Base-by-base conservation (phyloP, 352 stramenopile species). In the Globisporangium spiculum region DNA sequence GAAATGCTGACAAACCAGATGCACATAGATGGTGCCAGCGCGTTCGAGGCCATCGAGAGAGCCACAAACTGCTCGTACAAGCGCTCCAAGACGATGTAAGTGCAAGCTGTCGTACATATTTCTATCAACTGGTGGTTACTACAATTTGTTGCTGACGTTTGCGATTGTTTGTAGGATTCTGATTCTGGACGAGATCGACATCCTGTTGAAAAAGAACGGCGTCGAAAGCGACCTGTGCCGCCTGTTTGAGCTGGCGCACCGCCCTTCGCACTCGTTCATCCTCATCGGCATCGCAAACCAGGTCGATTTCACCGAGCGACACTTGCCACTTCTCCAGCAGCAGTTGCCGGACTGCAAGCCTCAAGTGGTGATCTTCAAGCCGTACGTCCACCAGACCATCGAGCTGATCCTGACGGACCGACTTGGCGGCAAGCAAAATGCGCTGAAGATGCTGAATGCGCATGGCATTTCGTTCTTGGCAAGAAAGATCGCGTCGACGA, bases 221-320 rank as follows among this genome's bases (percentile, higher is more conserved):
- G 78, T 87, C 26, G 83, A 96, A 63, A 77, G 70, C 44, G 84
- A 96, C 60, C 56, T 96, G 24, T 93, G 77, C 32, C 79, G 83
- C 1, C 75, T 96, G 24, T 96, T 96, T 44, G 85, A 93, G 70
- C 75, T 93, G 20, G 84, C 86, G 0, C 85, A 96, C 58, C 80
- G 78, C 4, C 12, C 73, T 24, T 70, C 68, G 1, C 75, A 92
- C 67, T 77, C 79, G 60, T 91, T 96, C 56, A 77, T 94, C 54
- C 73, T 96, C 7, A 72, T 96, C 34, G 88, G 88, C 4, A 91
- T 96, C 66, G 86, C 88, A 7, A 96, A 96, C 63, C 86, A 91
- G 53, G 83, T 94, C 14, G 88, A 96, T 62, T 91, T 96, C 59
- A 94, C 88, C 0, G 84, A 96, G 69, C 79, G 84, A n/a, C 81